A percentile compares a stretch with the other conserved stretches of the same genome.
Evolutionary conservation across 1,139 yeast genomes (phyloP).

Genomic region (Zygotorulaspora mrakii): DNA sequence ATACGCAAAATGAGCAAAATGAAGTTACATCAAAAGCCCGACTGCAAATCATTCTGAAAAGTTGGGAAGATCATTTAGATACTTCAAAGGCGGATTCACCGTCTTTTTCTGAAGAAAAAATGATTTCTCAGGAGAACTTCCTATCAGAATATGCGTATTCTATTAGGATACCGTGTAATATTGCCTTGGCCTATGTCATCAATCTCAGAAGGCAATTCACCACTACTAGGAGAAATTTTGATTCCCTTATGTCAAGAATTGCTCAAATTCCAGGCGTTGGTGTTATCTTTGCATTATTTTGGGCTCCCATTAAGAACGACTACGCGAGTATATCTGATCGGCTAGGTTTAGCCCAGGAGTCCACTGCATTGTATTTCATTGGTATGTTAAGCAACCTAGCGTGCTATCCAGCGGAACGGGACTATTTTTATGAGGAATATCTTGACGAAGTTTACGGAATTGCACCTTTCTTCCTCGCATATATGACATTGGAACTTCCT

Average conservation of each 20-base stretch:
- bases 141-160: conserved; percentile 20
- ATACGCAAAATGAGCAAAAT: conserved; percentile 32
- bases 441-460: conserved; percentile 71
- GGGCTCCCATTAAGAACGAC: conserved; percentile 61
- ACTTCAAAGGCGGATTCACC: neutral
- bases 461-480: conserved; percentile 60
- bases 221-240: conserved; percentile 59
- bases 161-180: conserved; percentile 33
- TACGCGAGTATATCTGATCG: conserved; percentile 62
- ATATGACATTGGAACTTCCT: conserved; percentile 68
- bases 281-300: conserved; percentile 62
- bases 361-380: conserved; percentile 66
- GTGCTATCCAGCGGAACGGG: conserved; percentile 68
- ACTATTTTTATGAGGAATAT: conserved; percentile 74
- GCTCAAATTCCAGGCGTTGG: conserved; percentile 65
- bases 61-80: conserved; percentile 44
- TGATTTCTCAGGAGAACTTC: conserved; percentile 18
- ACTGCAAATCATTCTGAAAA: conserved; percentile 45
- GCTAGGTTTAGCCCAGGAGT: conserved; percentile 72
- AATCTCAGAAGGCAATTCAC: conserved; percentile 44
- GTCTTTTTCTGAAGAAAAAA: neutral
- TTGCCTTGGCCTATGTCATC: conserved; percentile 41
- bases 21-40: conserved; percentile 35
- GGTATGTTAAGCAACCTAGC: conserved; percentile 78
- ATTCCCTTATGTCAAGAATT: conserved; percentile 62